Conservation (phyloP, 108 stramenopile genomes). For the Fragilariopsis cylindrus region DNA sequence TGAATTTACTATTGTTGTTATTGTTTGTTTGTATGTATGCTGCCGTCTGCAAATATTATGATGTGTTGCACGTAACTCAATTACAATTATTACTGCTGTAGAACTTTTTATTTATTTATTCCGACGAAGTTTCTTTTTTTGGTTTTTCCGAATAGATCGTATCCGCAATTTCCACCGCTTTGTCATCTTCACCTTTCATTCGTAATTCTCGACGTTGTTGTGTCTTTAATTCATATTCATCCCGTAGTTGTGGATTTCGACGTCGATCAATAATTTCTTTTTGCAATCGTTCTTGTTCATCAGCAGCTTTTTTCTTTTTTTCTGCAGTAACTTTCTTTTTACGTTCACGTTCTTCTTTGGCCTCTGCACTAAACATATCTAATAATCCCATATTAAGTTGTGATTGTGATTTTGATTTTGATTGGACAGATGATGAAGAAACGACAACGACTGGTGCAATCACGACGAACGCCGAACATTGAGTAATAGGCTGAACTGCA, state of each 20-base stretch:
- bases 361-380: constrained; percentile 57
- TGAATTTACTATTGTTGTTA: too few species aligned
- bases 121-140: too few species aligned
- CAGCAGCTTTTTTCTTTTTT: constrained; percentile 34
- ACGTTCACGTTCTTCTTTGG: constrained; percentile 34
- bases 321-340: constrained; percentile 37
- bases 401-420: neutral
- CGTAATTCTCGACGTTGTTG: constrained; percentile 28
- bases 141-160: neutral
- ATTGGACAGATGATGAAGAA: neutral
- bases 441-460: too few species aligned
- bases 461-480: too few species aligned
- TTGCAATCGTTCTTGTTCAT: constrained; percentile 51
- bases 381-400: constrained; percentile 46
- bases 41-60: too few species aligned
- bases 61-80: too few species aligned
- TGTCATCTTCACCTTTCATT: constrained; percentile 31
- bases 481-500: too few species aligned
- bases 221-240: constrained; percentile 43
- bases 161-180: constrained; percentile 18
- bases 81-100: too few species aligned
- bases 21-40: too few species aligned
- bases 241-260: constrained; percentile 45
- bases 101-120: too few species aligned
- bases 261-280: constrained; percentile 53